A percentile compares a stretch with the other conserved stretches of the same genome.
Evolutionary conservation across 495 filamentous ascomycete genomes (phyloP).

Genomic region (Hypoxylon lenormandii): DNA sequence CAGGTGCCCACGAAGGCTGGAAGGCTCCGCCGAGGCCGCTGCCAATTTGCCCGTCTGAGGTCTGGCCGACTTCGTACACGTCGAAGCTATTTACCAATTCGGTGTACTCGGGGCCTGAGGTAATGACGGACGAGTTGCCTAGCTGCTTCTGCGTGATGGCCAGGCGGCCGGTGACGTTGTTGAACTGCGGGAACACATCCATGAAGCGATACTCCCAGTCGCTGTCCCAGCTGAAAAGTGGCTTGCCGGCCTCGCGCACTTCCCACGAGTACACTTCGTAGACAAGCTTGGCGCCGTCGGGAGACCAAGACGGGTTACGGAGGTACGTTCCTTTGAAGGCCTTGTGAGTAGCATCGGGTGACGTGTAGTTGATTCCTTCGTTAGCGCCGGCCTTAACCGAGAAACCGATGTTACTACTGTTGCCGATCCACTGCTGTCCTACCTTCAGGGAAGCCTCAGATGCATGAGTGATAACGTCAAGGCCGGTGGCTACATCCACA

Average conservation of each 20-base stretch:
- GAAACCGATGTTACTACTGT: constrained; percentile 16
- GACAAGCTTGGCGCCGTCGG: constrained; percentile 33
- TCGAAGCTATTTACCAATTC: constrained; percentile 25
- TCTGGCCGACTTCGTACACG: constrained; percentile 7
- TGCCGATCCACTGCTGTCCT: constrained; percentile 5
- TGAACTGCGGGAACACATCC: constrained; percentile 38
- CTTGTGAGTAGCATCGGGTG: constrained; percentile 3
- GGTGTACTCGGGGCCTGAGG: constrained; percentile 13
- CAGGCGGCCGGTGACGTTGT: neutral
- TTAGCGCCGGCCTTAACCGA: constrained; percentile 11
- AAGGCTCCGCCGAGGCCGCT: constrained; percentile 28
- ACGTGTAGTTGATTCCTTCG: constrained; percentile 37
- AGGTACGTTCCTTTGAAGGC: neutral
- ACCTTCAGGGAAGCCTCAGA: constrained; percentile 26
- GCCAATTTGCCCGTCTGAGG: constrained; percentile 1
- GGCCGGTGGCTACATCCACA: constrained; percentile 38
- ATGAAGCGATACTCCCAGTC: constrained; percentile 44
- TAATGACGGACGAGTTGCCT: constrained; percentile 35
- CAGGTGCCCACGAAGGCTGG: constrained; percentile 30
- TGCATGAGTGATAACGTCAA: constrained; percentile 15
- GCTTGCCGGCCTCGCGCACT: constrained; percentile 28
- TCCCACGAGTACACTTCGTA: constrained; percentile 28
- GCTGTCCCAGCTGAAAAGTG: constrained; percentile 31
- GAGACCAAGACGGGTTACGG: constrained; percentile 36
- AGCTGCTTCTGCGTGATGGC: constrained; percentile 36